A percentile compares a stretch with the other conserved stretches of the same genome.
These are phyloP conservation scores for Aspergillus pseudonomiae DNA, from an alignment of 2,329 filamentous ascomycete genomes.

Conservation along the genomic window DNA sequence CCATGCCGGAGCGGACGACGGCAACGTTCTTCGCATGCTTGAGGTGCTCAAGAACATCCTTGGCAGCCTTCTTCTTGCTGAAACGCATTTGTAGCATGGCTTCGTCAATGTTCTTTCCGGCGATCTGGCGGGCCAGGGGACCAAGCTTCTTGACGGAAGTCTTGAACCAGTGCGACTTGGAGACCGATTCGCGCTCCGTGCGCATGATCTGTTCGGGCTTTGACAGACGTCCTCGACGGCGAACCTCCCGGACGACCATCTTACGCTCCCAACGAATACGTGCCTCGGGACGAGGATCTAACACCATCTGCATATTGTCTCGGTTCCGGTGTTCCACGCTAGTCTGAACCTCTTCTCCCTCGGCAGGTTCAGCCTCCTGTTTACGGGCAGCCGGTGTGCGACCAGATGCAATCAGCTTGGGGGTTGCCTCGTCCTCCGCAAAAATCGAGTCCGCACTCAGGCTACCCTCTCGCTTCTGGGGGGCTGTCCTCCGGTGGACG, in stretches of 20 bases:
- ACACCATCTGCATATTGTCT: slow-evolving; percentile 61
- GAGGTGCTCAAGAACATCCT: slow-evolving; percentile 77
- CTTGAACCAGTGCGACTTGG: slow-evolving; percentile 72
- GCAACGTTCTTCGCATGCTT: slow-evolving; percentile 81
- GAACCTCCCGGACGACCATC: slow-evolving; percentile 78
- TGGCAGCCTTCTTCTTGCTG: slow-evolving; percentile 88
- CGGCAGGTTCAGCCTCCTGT: slow-evolving; percentile 17
- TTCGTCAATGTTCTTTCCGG: slow-evolving; percentile 90
- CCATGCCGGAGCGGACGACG: slow-evolving; percentile 82
- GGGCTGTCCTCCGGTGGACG: slow-evolving; percentile 31
- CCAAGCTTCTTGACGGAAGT: slow-evolving; percentile 92
- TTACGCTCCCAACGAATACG: slow-evolving; percentile 79
- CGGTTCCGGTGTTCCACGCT: slow-evolving; percentile 46
- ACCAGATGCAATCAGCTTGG: slow-evolving; percentile 29
- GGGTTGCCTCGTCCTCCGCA: slow-evolving; percentile 37
- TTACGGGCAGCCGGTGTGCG: slow-evolving; percentile 31
- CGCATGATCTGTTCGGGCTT: slow-evolving; percentile 69
- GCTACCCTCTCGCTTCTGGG: slow-evolving; percentile 38
- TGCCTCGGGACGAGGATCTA: slow-evolving; percentile 75
- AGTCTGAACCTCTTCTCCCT: slow-evolving; percentile 14
- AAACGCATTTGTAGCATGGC: slow-evolving; percentile 94
- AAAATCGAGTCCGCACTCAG: slow-evolving; percentile 46
- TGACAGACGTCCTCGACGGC: slow-evolving; percentile 67
- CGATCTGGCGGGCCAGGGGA: slow-evolving; percentile 82
- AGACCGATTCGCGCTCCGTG: slow-evolving; percentile 60